Evolutionary conservation across 768 basidiomycete genomes (phyloP), one percentile per base, ranked within the genome.

Genomic region (Pleurotus tuber-regium): DNA sequence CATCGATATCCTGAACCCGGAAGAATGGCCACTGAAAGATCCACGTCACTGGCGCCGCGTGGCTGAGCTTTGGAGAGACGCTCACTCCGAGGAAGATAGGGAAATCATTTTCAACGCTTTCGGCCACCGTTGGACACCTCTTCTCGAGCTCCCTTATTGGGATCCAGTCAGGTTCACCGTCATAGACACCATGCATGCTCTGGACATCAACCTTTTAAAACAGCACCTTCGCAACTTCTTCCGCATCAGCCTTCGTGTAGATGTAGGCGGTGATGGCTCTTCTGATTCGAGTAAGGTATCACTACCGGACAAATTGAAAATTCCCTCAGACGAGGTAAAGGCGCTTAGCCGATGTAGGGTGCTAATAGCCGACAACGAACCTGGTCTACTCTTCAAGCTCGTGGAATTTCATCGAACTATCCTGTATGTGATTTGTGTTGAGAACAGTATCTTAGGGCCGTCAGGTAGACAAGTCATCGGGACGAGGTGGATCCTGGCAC

Each of bases 141-240:
- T 72, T 0, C 56, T 67, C 14, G 39, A 54, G 4, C 60, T 75
- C 4, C 65, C 68, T 0, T 73, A 74, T 56, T 73, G 66, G 62
- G 56, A 71, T 31, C 63, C 63, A 5, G 62, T 61, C 4, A 38
- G 18, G 1, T 66, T 61, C 29, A 38, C 61, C 1, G 60, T 68
- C 0, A 57, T 71, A n/a, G 70, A 76, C 35, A 50, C 62, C 1
- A 75, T 75, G 71, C 73, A 75, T 31, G 61, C 63, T n/a, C 53
- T 73, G 2, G 62, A 65, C 44, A 59, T 73, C 14, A 61, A 61
- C 12, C 29, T 64, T 1, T 44, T 70, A 23, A 47, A 62, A 16
- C 51, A 63, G 23, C 69, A 71, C 41, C 62, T 58, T 43, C 41
- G 52, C 4, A 51, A 58, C 2, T 44, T 69, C 10, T 62, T 38